Conservation (phyloP, 2,329 filamentous ascomycete species). For the Diaporthe sp. region DNA sequence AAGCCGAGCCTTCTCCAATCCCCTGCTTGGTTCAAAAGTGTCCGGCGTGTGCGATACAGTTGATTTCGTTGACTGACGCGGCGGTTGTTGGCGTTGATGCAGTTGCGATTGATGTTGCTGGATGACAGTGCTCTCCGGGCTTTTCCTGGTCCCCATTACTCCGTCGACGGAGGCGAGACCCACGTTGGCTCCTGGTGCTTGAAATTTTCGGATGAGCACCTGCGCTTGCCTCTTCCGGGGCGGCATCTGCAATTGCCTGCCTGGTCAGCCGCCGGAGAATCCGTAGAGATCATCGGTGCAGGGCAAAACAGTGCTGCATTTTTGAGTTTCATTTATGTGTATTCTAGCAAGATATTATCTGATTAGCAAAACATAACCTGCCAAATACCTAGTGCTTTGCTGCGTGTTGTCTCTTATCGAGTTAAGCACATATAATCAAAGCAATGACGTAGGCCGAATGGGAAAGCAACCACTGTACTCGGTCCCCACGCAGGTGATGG, state of each 20-base stretch:
- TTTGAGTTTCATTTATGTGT: not conserved
- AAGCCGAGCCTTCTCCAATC: not conserved
- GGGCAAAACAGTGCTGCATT: not conserved
- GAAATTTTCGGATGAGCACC: constrained; percentile 23
- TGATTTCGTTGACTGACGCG: not conserved
- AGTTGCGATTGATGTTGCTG: not conserved
- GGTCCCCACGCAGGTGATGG: not conserved
- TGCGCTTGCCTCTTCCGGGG: constrained; percentile 19
- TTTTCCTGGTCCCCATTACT: constrained; percentile 11
- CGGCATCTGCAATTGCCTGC: not conserved
- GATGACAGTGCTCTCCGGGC: not conserved
- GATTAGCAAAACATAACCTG: no score
- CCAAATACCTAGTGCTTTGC: no score
- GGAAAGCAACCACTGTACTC: constrained; percentile 1
- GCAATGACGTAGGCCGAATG: constrained; percentile 1
- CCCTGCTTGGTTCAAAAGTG: not conserved
- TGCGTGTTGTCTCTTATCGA: not conserved
- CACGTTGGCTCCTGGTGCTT: constrained; percentile 23
- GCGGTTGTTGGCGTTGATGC: not conserved
- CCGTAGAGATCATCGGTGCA: constrained; percentile 5
- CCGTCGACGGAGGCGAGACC: constrained; percentile 25
- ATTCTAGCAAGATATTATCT: not conserved
- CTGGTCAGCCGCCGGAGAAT: constrained; percentile 10
- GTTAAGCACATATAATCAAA: not conserved
- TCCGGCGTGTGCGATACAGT: not conserved